Base-by-base conservation (phyloP, 129 eudicot species). In the Saussurea involucrata region DNA sequence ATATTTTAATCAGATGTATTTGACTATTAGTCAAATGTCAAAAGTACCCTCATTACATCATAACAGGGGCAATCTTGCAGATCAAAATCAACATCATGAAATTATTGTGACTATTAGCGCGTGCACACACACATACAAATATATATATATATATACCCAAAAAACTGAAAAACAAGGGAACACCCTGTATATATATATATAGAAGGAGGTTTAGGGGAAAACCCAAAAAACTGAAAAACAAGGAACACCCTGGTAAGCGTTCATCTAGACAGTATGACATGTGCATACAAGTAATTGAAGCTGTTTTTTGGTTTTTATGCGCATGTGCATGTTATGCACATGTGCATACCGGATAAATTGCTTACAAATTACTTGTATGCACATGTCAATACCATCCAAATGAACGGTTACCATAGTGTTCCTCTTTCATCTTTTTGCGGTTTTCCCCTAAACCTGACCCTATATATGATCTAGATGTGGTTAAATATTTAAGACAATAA, bases 401-500 rank as follows among this genome's bases (percentile, higher is more conserved):
- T 49, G 58, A n/a, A 49, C 6, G 58, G 21, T n/a, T 15, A 49
- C 7, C 21, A 49, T 21, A 6, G 58, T 49, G 58, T 49, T 49
- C 21, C 21, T 46, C 20, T 37, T 37, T 37, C 2, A 0, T 37
- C 8, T 49, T n/a, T 49, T 49, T 49, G 58, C 1, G 58, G 21
- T n/a, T 49, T 49, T 49, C 20, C 21, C 58, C 18, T 49, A 8
- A 49, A 49, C 58, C 58, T 49, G 29, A 27, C 3, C 29, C 29
- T 27, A 0, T 27, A 8, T 21, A 49, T 15, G 11, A 76, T 31
- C 65, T 12, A 74, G 17, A 40, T 13, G 58, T 24, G 75, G 12
- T 32, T 67, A 68, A n/a, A 53, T 6, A 55, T 49, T 31, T 49
- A 44, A 12, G 8, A 49, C 13, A 75, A 73, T 81, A 67, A 70